These are phyloP conservation scores for Diplodia sapinea DNA, from an alignment of 2,329 filamentous ascomycete genomes.

Conservation along the genomic window DNA sequence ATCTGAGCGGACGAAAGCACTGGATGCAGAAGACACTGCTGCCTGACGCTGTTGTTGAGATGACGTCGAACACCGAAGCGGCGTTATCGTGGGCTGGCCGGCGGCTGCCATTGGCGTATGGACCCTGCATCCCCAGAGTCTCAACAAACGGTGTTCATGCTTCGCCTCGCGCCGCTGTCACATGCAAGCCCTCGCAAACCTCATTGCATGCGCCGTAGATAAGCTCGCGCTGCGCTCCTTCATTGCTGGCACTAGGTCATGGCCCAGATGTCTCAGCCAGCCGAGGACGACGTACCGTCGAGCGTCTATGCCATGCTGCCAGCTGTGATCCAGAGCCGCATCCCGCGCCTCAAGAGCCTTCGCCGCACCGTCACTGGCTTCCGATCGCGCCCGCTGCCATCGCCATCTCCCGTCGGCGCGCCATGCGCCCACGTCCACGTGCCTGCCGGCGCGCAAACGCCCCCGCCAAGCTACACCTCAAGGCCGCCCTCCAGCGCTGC, in stretches of 20 bases:
- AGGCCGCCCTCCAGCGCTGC: constrained; percentile 37
- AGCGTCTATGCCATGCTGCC: constrained; percentile 63
- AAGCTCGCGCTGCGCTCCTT: background rate
- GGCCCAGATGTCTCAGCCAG: constrained; percentile 20
- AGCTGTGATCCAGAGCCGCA: constrained; percentile 57
- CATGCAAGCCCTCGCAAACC: constrained; percentile 1
- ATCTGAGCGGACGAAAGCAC: background rate
- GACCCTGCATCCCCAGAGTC: constrained; percentile 15
- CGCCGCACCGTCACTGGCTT: constrained; percentile 43
- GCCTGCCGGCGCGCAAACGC: constrained; percentile 40
- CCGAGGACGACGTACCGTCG: constrained; percentile 42
- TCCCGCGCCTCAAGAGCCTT: constrained; percentile 60
- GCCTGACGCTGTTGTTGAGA: constrained; percentile 5
- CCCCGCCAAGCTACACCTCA: constrained; percentile 47
- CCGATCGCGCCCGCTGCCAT: constrained; percentile 34
- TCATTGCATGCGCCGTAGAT: background rate
- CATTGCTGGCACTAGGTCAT: background rate
- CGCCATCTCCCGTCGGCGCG: constrained; percentile 25
- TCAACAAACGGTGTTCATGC: constrained; percentile 7
- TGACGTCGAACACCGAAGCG: constrained; percentile 3
- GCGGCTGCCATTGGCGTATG: background rate
- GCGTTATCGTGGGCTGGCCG: background rate
- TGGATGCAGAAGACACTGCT: constrained; percentile 1
- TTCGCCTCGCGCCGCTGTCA: constrained; percentile 10
- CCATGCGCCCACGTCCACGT: background rate